Base-by-base conservation (phyloP, 176 grass and related monocot species). In the Carex cristatella region DNA sequence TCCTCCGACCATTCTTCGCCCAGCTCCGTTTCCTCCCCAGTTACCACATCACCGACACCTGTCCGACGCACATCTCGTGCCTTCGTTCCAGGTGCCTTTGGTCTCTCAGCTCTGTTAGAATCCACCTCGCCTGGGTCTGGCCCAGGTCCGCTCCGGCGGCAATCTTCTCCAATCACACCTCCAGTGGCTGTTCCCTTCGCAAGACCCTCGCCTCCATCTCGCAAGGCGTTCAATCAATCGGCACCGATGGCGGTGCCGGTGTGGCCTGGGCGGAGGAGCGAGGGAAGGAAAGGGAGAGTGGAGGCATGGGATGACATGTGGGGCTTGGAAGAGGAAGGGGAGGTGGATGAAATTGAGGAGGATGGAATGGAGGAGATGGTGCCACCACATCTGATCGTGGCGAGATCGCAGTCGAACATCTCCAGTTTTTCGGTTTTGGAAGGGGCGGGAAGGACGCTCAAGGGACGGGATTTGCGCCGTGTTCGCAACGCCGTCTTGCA, bases 401-500 rank as follows among this genome's bases (percentile, higher is more conserved):
- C 92, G 35, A 88, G 90, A 18, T 91, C 87, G 58, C 88, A 86
- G 13, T 91, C 87, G 58, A 87, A 86, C 18, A 86, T 88, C 0
- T 86, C 87, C 23, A 89, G 88, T 13, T 87, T 89, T 81, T 95
- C 93, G 61, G 87, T 95, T 75, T 86, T 92, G 88, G 93, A 93
- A 72, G 93, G 93, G 82, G 85, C 85, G 40, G 93, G 93, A 28
- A 78, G 93, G 65, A 95, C 93, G 67, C 89, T 95, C 27, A 95
- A 95, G 74, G 93, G 93, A 1, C 91, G 93, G 33, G 93, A 95
- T 72, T 89, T 95, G 87, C 84, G 89, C 4, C 87, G 93, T n/a
- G 87, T 95, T 84, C 93, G 93, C 79, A 95, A 92, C 74, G 91
- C 93, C 56, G 91, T 92, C 44, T 89, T 91, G 91, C 89, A 89